Conservation (phyloP, 805 yeast genomes). For the Blastobotrys attinorum region DNA sequence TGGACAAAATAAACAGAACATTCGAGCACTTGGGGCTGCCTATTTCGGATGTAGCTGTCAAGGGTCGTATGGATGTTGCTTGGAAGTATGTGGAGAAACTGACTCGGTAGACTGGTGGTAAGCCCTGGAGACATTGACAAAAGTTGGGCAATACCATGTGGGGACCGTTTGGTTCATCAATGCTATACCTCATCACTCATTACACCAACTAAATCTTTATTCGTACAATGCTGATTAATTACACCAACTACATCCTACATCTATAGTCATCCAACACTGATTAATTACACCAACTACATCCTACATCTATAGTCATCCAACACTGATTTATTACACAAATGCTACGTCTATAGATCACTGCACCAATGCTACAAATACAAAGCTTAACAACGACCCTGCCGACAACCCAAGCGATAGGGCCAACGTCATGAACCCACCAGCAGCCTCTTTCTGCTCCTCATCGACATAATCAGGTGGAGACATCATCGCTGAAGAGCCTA, state of each 20-base stretch:
- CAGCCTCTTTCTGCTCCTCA: slow-evolving; percentile 74
- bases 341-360: no score
- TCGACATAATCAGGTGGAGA: slow-evolving; percentile 52
- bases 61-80: slow-evolving; percentile 4
- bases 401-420: slow-evolving; percentile 73
- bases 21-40: slow-evolving; percentile 11
- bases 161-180: no score
- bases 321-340: no score
- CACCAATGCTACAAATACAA: slow-evolving; percentile 40
- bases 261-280: no score
- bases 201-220: no score
- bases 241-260: no score
- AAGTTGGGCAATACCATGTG: no score
- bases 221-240: no score
- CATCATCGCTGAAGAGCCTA: slow-evolving; percentile 74
- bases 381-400: slow-evolving; percentile 70
- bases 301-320: no score
- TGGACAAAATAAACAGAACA: slow-evolving; percentile 9
- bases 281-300: no score
- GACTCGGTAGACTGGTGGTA: slow-evolving; percentile 8
- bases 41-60: background rate
- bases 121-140: no score
- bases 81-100: slow-evolving; percentile 17
- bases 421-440: slow-evolving; percentile 87
- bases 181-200: no score